These are phyloP conservation scores for Basidiobolus meristosporus DNA, from an alignment of 371 early-diverging fungal genomes.

Conservation along the genomic window DNA sequence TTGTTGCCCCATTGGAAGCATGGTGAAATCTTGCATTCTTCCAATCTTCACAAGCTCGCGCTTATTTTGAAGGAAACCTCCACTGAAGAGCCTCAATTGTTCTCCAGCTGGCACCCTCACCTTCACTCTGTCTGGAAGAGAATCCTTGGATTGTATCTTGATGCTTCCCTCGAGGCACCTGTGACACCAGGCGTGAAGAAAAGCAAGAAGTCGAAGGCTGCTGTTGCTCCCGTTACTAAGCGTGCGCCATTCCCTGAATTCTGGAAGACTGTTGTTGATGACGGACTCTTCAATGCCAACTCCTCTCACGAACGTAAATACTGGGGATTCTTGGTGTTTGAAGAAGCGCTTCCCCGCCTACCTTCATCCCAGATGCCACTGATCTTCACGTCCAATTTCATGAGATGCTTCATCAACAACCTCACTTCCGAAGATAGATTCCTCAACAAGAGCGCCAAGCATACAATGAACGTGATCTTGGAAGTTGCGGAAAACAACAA, in stretches of 20 bases:
- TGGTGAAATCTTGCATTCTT: constrained; percentile 3
- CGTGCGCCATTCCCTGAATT: constrained; percentile 38
- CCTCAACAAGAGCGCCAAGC: too few relatives aligned
- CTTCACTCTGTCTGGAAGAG: not conserved
- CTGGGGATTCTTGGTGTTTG: constrained; percentile 72
- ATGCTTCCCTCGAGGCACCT: not conserved
- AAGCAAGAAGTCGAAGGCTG: too few relatives aligned
- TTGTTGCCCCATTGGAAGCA: too few relatives aligned
- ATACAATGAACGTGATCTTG: constrained; percentile 8
- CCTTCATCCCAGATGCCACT: constrained; percentile 38
- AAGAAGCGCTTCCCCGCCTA: constrained; percentile 39
- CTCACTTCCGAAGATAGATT: constrained; percentile 48
- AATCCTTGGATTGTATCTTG: not conserved
- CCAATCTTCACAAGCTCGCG: constrained; percentile 10
- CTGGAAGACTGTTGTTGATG: constrained; percentile 62
- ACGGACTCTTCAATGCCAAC: constrained; percentile 44
- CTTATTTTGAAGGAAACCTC: not conserved
- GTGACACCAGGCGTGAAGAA: too few relatives aligned
- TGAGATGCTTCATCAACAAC: constrained; percentile 66
- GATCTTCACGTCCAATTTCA: constrained; percentile 63
- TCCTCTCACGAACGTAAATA: constrained; percentile 69
- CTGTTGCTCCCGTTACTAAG: not conserved
- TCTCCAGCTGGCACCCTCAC: not conserved
- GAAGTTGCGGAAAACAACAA: constrained; percentile 5
- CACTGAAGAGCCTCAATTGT: not conserved